These are phyloP conservation scores for Ballota nigra DNA, from an alignment of 257 asterid species.

Conservation along the genomic window DNA sequence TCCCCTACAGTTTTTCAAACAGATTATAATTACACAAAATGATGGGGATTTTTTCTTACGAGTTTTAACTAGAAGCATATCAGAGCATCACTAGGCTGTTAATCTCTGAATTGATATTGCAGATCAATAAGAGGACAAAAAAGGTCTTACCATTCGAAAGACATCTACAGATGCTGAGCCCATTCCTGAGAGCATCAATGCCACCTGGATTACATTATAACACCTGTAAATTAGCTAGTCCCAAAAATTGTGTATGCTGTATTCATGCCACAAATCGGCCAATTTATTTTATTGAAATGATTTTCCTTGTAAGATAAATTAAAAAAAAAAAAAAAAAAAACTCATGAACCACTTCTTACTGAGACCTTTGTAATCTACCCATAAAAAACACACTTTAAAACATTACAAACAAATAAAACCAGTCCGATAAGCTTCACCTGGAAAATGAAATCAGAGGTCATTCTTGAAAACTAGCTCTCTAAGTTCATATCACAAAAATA, in stretches of 20 bases:
- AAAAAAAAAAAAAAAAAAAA: background rate
- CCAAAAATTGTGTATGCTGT: background rate
- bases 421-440: background rate
- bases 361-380: background rate
- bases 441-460: background rate
- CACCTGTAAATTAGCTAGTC: conserved; percentile 9
- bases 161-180: conserved; percentile 80
- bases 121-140: conserved; percentile 1
- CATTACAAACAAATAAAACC: background rate
- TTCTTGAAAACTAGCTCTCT: background rate
- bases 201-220: conserved; percentile 58
- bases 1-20: background rate
- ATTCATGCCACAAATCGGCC: conserved; percentile 1
- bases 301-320: background rate
- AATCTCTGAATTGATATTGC: background rate
- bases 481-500: background rate
- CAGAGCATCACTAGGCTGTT: background rate
- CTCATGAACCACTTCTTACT: background rate
- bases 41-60: background rate
- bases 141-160: conserved; percentile 68
- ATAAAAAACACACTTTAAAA: background rate
- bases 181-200: conserved; percentile 96
- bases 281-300: background rate
- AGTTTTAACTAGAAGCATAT: background rate
- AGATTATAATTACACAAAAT: background rate